Evolutionary conservation across 345 rosid species (phyloP).

Genomic region (Eucalyptus sp.): DNA sequence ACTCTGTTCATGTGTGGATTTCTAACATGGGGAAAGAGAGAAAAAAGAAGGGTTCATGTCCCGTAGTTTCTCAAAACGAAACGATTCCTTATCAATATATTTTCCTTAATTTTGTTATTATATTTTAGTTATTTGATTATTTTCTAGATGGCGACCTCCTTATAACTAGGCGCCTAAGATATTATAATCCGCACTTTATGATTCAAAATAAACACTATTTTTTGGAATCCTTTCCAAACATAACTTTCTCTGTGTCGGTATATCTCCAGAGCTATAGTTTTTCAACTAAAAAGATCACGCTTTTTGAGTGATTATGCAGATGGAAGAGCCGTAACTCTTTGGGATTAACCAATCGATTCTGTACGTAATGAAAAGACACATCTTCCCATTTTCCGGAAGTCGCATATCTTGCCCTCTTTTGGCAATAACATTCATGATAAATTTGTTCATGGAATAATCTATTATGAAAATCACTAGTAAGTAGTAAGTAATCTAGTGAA

Average conservation of each 20-base stretch:
- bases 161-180: rapidly evolving
- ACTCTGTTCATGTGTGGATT: background rate
- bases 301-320: background rate
- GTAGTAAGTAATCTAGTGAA: background rate
- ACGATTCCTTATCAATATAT: no score
- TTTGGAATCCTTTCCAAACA: no score
- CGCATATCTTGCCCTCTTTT: background rate
- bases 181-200: rapidly evolving
- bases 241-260: rapidly evolving
- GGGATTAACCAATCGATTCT: background rate
- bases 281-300: background rate
- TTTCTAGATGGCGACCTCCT: rapidly evolving
- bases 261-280: background rate
- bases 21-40: background rate
- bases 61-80: no score
- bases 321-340: background rate
- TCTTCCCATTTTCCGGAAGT: background rate
- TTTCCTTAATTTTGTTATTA: no score
- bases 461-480: background rate
- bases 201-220: no score
- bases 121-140: no score
- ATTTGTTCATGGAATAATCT: background rate
- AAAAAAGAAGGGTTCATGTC: background rate
- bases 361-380: background rate
- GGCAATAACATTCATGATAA: background rate